Evolutionary conservation across 345 rosid species (phyloP).

Genomic region (Linum tenue): DNA sequence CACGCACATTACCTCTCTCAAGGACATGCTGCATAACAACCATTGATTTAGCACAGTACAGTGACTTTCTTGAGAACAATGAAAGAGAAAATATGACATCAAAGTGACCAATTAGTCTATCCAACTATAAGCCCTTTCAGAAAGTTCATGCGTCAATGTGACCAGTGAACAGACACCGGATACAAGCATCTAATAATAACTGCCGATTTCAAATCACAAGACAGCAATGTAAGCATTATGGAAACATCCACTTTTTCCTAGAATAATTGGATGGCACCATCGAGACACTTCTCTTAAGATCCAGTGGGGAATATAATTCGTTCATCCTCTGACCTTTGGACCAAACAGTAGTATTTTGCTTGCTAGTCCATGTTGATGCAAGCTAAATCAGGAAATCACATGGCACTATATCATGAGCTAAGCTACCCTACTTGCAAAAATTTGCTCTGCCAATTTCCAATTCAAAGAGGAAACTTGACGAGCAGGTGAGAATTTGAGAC

Average conservation of each 20-base stretch:
- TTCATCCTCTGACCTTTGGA: not conserved
- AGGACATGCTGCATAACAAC: constrained; percentile 59
- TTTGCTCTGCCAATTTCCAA: not conserved
- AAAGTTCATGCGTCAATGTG: not conserved
- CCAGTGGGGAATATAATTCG: not conserved
- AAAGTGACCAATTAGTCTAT: not conserved
- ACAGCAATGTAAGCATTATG: constrained; percentile 1
- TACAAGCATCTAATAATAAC: not conserved
- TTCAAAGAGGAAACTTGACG: not conserved
- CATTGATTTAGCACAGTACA: not conserved
- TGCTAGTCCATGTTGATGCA: not conserved
- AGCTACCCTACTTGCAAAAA: not conserved
- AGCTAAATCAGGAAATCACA: not conserved
- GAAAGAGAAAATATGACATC: no score
- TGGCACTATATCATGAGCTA: not conserved
- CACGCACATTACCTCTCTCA: constrained; percentile 74
- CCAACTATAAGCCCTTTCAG: not conserved
- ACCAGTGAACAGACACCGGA: not conserved
- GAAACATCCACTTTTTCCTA: not conserved
- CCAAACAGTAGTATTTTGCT: not conserved
- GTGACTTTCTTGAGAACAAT: no score
- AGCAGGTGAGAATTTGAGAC: not conserved
- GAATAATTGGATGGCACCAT: no score
- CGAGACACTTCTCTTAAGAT: no score
- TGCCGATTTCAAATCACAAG: not conserved